phyloP scores from a whole-genome alignment of 1,139 yeast genomes.

The Yamadazyma sp. region DNA sequence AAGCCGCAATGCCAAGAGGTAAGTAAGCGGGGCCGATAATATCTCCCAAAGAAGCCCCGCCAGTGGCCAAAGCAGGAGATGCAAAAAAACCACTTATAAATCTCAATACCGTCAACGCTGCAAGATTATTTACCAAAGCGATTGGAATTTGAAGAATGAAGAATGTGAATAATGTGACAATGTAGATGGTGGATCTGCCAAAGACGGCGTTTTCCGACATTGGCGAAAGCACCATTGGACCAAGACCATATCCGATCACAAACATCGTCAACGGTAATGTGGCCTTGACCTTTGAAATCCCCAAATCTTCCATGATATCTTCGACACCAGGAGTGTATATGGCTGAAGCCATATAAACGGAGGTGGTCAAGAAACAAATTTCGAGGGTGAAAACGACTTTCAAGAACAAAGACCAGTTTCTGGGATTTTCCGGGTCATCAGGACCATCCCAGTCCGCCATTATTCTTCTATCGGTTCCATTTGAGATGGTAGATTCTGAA shows the following conservation, averaged over 20 bases:
- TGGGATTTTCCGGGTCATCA: constrained; percentile 32
- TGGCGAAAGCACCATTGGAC: constrained; percentile 57
- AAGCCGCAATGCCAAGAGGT: constrained; percentile 27
- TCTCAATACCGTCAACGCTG: constrained; percentile 31
- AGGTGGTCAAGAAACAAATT: constrained; percentile 23
- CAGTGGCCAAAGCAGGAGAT: constrained; percentile 37
- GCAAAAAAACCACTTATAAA: constrained; percentile 36
- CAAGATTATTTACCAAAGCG: constrained; percentile 29
- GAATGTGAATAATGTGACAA: constrained; percentile 30
- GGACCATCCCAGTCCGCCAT: constrained; percentile 15
- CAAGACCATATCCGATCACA: constrained; percentile 57
- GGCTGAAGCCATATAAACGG: constrained; percentile 30
- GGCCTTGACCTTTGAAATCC: constrained; percentile 41
- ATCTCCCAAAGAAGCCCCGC: constrained; percentile 38
- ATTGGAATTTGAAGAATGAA: constrained; percentile 35
- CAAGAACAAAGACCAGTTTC: constrained; percentile 25
- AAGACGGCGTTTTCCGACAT: constrained; percentile 49
- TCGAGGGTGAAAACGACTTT: constrained; percentile 21
- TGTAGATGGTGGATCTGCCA: constrained; percentile 50
- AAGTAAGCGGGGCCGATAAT: constrained; percentile 23
- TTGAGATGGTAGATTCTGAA: neutral
- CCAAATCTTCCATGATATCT: constrained; percentile 41
- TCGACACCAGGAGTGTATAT: constrained; percentile 32
- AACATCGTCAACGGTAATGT: constrained; percentile 39
- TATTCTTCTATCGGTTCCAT: constrained; percentile 1